A percentile compares a stretch with the other conserved stretches of the same genome.
Conservation (phyloP, 2,329 filamentous ascomycete species). For the Aureobasidium sp. region DNA sequence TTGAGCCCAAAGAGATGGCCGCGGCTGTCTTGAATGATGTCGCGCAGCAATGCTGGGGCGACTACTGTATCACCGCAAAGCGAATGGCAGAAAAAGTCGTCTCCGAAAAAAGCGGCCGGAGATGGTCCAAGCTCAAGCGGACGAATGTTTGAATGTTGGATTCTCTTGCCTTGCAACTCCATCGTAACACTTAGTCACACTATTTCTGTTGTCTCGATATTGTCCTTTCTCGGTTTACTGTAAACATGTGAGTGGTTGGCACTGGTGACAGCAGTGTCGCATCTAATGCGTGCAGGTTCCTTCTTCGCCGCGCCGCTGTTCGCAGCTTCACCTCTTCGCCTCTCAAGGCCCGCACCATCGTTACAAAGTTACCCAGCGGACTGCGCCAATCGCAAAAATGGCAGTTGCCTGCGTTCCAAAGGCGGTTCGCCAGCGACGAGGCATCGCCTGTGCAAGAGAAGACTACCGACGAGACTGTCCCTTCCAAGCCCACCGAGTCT, state of each 20-base stretch:
- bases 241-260: neutral
- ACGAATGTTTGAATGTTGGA: no score
- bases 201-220: neutral
- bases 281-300: slow-evolving; percentile 40
- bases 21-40: no score
- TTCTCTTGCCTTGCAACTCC: neutral
- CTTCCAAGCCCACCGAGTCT: slow-evolving; percentile 26
- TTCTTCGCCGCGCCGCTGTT: slow-evolving; percentile 51
- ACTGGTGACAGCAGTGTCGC: neutral
- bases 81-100: no score
- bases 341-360: slow-evolving; percentile 37
- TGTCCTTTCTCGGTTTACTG: neutral
- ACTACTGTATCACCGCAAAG: no score
- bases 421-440: slow-evolving; percentile 44
- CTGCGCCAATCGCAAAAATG: slow-evolving; percentile 35
- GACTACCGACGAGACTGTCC: slow-evolving; percentile 32
- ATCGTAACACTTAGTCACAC: neutral
- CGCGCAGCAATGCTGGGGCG: no score
- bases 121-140: neutral
- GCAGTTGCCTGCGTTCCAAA: slow-evolving; percentile 36
- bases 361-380: slow-evolving; percentile 32
- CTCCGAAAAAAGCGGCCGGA: neutral
- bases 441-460: slow-evolving; percentile 24
- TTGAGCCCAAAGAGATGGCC: no score
- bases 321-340: slow-evolving; percentile 44